phyloP scores from a whole-genome alignment of 495 filamentous ascomycete genomes.

The Talaromyces trachyspermus region DNA sequence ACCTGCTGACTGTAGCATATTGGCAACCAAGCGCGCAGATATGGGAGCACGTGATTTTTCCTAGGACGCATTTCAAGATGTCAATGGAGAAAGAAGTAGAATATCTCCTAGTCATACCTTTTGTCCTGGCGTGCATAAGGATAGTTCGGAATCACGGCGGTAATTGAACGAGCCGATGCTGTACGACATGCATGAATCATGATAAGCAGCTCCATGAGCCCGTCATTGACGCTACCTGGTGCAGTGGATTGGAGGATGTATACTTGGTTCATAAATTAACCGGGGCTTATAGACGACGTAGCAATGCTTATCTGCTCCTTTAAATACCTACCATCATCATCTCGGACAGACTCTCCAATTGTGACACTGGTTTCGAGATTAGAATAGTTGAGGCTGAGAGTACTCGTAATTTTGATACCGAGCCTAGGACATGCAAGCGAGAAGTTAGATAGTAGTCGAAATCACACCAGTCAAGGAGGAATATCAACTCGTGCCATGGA shows the following conservation, averaged over 20 bases:
- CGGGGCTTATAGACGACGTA: neutral
- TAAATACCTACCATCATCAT: slow-evolving; percentile 59
- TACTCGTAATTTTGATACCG: slow-evolving; percentile 71
- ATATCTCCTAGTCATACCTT: slow-evolving; percentile 1
- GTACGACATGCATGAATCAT: slow-evolving; percentile 83
- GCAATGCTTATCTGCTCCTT: neutral
- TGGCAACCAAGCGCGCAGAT: slow-evolving; percentile 25
- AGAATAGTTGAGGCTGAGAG: slow-evolving; percentile 74
- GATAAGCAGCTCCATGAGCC: slow-evolving; percentile 80
- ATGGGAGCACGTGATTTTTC: slow-evolving; percentile 17
- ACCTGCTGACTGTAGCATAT: slow-evolving; percentile 52
- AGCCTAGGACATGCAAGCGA: no score
- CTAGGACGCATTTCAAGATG: slow-evolving; percentile 8
- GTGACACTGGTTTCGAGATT: slow-evolving; percentile 84
- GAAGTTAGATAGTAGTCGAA: neutral
- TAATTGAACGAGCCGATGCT: slow-evolving; percentile 71
- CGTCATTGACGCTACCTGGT: slow-evolving; percentile 71
- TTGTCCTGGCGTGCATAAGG: slow-evolving; percentile 66
- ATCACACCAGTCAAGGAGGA: neutral
- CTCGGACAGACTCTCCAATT: slow-evolving; percentile 76
- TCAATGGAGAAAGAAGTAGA: neutral
- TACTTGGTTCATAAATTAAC: slow-evolving; percentile 31
- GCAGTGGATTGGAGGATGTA: slow-evolving; percentile 73
- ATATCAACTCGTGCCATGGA: no score
- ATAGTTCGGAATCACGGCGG: slow-evolving; percentile 79